Base-by-base conservation (phyloP, 345 rosid species). In the Populus nigra region DNA sequence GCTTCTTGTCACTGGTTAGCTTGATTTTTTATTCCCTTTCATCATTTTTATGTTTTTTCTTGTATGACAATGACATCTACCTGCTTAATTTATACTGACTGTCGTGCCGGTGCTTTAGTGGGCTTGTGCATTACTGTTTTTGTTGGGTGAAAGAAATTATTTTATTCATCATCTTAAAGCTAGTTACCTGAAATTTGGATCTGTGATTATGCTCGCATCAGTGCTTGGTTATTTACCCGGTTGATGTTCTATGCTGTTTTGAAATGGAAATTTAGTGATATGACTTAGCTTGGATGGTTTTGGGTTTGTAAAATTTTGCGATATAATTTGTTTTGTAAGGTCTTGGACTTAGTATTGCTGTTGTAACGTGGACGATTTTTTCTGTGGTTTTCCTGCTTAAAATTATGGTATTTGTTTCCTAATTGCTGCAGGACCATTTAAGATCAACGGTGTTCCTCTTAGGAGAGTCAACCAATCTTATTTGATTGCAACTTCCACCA, bases 1-100 rank as follows among this genome's bases (percentile, higher is more conserved):
- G 83, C 97, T 94, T 79, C 83, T 94, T 8, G 84, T 94, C 35
- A 88, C 97, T 16, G 98, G 97, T 92, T 17, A 73, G 90, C 20
- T n/a, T 47, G 16, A 59, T 59, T 29, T 55, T 77, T 41, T 4
- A 2, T 76, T 22, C 8, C 29, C 18, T 15, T 59, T 29, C 65
- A 15, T n/a, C 17, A 25, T 47, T 23, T 35, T 36, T 27, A 10
- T 3, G 22, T 12, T 25, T 27, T 50, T 66, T 8, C 1, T 3
- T 35, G 68, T 50, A 2, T 53, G 7, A 12, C 16, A 63, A 12
- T 38, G 13, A 15, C 49, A 3, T 35, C 8, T 59, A 25, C 59
- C 36, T 65, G 5, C 53, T 47, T 4, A 47, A 4, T 15, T 47
- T 47, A 47, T 47, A 15, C 18, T 43, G 18, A 15, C 18, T 47